These are phyloP conservation scores for Smallanthus sonchifolius DNA, from an alignment of 129 eudicot genomes.

Conservation along the genomic window DNA sequence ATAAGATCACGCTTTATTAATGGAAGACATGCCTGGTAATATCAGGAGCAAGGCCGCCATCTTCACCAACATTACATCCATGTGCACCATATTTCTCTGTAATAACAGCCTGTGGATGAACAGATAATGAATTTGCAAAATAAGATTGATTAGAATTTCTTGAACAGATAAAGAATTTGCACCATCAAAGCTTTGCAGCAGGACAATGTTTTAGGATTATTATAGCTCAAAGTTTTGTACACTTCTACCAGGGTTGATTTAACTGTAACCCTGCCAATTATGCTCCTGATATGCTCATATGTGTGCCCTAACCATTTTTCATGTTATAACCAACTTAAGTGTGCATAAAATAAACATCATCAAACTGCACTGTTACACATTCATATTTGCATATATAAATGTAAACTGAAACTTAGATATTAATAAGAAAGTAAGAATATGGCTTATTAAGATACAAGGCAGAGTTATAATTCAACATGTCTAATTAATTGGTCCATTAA, in stretches of 20 bases:
- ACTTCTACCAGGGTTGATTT: neutral
- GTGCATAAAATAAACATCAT: neutral
- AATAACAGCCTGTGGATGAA: slow-evolving; percentile 65
- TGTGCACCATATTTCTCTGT: slow-evolving; percentile 73
- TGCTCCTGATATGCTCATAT: neutral
- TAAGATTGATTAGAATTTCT: neutral
- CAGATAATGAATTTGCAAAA: slow-evolving; percentile 2
- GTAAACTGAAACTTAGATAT: neutral
- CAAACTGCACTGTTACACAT: neutral
- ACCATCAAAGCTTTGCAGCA: neutral
- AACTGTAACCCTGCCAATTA: neutral
- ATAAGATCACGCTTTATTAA: slow-evolving; percentile 1
- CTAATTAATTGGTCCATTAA: neutral
- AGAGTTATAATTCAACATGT: neutral
- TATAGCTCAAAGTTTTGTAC: neutral
- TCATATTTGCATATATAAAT: neutral
- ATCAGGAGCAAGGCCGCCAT: slow-evolving; percentile 95
- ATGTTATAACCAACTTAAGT: neutral
- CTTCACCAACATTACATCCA: slow-evolving; percentile 92
- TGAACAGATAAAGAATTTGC: neutral
- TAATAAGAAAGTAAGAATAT: neutral
- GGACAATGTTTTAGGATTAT: neutral
- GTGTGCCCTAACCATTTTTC: neutral
- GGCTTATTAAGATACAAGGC: neutral
- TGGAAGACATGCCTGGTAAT: slow-evolving; percentile 64